Evolutionary conservation across 805 yeast genomes (phyloP), one percentile per base, ranked within the genome.

Genomic region (Candida arabinofermentans): DNA sequence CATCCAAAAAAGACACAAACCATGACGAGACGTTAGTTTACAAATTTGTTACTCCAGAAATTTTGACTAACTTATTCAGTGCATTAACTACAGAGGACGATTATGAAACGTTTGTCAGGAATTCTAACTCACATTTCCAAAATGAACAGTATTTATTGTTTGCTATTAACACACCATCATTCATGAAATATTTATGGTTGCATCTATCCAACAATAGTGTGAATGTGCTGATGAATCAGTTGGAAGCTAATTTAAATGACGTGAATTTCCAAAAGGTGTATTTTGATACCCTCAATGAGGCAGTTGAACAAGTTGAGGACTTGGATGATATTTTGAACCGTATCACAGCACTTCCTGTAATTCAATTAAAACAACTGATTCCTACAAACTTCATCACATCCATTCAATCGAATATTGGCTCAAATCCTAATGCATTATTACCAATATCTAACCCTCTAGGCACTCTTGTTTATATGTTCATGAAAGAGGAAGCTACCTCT

Each of bases 41-140:
- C 48, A 54, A 51, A 42, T 57, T 73, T 27, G 34, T 73, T 7
- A 66, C 61, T 4, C 53, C 59, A 5, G 64, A 63, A 1, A 65
- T 69, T 19, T 48, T 70, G 0, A 10, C 46, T 1, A 60, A 59
- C 24, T 44, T 75, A 8, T 74, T 63, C 47, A 41, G 47, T 10
- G 60, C 71, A 33, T 4, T 34, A 27, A 5, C 42, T 27, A 10
- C 50, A 58, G 8, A 39, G 0, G 45, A 48, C 8, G 44, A 55
- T 8, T 38, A 57, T 2, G 36, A 42, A 4, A 35, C 27, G 1
- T 54, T 61, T 34, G 41, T 62, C 19, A 40, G 34, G 0, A 50
- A 57, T 5, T 60, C 65, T 42, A 39, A 42, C 19, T 14, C 23
- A 10, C 38, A 62, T 43, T 55, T 52, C 22, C 45, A 53, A 18